These are phyloP conservation scores for Ophiostoma novo-ulmi DNA, from an alignment of 2,329 filamentous ascomycete species.

Conservation along the genomic window DNA sequence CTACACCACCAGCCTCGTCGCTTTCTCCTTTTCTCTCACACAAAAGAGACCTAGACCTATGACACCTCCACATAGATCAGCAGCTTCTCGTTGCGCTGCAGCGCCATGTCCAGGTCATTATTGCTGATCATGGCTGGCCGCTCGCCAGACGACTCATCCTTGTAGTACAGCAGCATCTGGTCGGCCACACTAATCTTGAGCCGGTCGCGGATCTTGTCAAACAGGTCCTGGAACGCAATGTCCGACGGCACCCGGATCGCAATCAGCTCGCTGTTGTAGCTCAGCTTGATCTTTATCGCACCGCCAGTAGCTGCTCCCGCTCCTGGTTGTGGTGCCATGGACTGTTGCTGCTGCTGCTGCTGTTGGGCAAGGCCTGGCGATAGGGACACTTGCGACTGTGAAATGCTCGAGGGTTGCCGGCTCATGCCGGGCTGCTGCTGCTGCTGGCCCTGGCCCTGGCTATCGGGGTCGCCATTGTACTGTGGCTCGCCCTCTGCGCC, in stretches of 20 bases:
- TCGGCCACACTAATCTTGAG: constrained; percentile 66
- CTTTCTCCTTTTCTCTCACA: not conserved
- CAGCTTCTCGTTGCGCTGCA: constrained; percentile 82
- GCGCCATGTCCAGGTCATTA: constrained; percentile 71
- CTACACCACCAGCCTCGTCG: not conserved
- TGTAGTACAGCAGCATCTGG: constrained; percentile 76
- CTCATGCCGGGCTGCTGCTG: constrained; percentile 32
- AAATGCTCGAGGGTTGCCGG: constrained; percentile 45
- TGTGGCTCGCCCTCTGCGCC: constrained; percentile 44
- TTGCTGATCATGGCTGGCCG: constrained; percentile 72
- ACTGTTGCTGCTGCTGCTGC: constrained; percentile 36
- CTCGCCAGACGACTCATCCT: constrained; percentile 73
- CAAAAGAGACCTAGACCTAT: constrained; percentile 31
- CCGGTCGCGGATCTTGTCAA: constrained; percentile 78
- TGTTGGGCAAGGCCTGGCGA: constrained; percentile 42
- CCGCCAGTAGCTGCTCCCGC: not conserved
- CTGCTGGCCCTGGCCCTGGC: constrained; percentile 32
- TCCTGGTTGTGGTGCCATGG: not conserved
- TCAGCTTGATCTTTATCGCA: constrained; percentile 89
- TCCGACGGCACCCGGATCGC: constrained; percentile 82
- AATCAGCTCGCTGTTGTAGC: constrained; percentile 86
- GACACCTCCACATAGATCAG: constrained; percentile 64
- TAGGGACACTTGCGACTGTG: constrained; percentile 54
- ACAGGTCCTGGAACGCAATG: constrained; percentile 70
- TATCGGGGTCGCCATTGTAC: constrained; percentile 26